Percentiles rank a stretch among this genome's conserved stretches.
Evolutionary conservation across 1,284 basidiomycete genomes (phyloP).

Genomic region (Dichomitus squalens): DNA sequence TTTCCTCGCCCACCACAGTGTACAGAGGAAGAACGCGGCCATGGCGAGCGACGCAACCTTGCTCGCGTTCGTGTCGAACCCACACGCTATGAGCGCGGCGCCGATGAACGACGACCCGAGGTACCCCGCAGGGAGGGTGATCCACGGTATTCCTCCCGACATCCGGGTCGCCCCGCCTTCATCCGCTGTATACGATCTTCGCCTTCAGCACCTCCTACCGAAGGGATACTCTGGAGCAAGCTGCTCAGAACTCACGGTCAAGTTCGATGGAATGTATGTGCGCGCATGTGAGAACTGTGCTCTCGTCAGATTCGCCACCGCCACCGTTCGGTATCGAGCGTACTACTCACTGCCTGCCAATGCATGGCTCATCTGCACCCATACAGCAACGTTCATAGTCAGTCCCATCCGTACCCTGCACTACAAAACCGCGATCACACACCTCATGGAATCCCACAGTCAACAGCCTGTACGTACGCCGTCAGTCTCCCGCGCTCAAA

Average conservation of each 20-base stretch:
- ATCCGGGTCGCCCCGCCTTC: slow-evolving; percentile 94
- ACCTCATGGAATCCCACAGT: slow-evolving; percentile 93
- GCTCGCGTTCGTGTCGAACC: slow-evolving; percentile 92
- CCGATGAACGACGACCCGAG: slow-evolving; percentile 93
- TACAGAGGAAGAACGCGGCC: slow-evolving; percentile 88
- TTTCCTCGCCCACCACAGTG: slow-evolving; percentile 87
- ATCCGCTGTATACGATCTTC: slow-evolving; percentile 57
- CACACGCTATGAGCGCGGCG: slow-evolving; percentile 86
- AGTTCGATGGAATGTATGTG: slow-evolving; percentile 87
- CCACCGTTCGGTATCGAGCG: neutral
- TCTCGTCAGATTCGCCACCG: neutral
- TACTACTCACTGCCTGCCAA: slow-evolving; percentile 33
- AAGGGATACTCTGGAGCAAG: neutral
- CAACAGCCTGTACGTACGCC: slow-evolving; percentile 51
- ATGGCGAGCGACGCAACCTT: slow-evolving; percentile 87
- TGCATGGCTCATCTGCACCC: slow-evolving; percentile 79
- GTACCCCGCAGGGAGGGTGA: slow-evolving; percentile 90
- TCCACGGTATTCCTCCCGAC: slow-evolving; percentile 88
- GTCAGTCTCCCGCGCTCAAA: slow-evolving; percentile 7
- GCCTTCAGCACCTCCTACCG: neutral
- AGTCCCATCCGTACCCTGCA: neutral
- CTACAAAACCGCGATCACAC: slow-evolving; percentile 22
- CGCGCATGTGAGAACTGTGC: slow-evolving; percentile 81
- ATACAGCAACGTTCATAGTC: neutral
- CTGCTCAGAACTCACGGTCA: slow-evolving; percentile 57